Percentiles rank a stretch among this genome's conserved stretches.
These are phyloP conservation scores for Basipetospora chlamydospora DNA, from an alignment of 2,329 filamentous ascomycete genomes.

Conservation along the genomic window DNA sequence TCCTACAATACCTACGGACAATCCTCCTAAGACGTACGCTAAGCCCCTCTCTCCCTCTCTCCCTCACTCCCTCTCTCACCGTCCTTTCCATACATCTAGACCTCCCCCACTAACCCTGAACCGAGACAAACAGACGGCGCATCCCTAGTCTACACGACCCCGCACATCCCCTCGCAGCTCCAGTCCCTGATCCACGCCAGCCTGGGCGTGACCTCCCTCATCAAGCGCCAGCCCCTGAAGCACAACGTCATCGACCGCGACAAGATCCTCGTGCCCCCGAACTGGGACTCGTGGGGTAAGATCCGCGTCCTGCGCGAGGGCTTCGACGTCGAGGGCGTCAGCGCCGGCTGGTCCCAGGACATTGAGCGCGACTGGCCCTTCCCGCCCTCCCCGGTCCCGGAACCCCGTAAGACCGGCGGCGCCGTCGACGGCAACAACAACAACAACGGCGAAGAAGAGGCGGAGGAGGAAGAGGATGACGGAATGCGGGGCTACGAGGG, in stretches of 20 bases:
- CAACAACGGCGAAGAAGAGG: neutral
- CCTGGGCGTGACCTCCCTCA: conserved; percentile 69
- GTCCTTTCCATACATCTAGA: neutral
- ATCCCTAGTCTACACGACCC: conserved; percentile 73
- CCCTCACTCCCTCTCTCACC: neutral
- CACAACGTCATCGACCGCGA: conserved; percentile 88
- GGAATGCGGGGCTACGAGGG: neutral
- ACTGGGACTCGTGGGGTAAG: conserved; percentile 98
- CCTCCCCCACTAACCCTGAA: no score
- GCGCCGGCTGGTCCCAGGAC: conserved; percentile 73
- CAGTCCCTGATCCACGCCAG: conserved; percentile 73
- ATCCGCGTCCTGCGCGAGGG: conserved; percentile 82
- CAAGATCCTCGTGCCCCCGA: conserved; percentile 85
- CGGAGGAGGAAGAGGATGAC: neutral
- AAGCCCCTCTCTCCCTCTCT: no score
- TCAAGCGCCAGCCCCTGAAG: conserved; percentile 66
- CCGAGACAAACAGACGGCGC: conserved; percentile 53
- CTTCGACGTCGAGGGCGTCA: conserved; percentile 81
- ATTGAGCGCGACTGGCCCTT: conserved; percentile 44
- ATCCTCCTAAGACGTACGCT: conserved; percentile 68
- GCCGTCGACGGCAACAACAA: conserved; percentile 11
- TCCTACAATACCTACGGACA: conserved; percentile 84
- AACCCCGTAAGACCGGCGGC: no score
- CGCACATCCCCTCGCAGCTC: conserved; percentile 61
- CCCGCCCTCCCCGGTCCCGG: no score